Evolutionary conservation across 192 early-diverging fungal genomes (phyloP).

Genomic region (Geranomyces variabilis): DNA sequence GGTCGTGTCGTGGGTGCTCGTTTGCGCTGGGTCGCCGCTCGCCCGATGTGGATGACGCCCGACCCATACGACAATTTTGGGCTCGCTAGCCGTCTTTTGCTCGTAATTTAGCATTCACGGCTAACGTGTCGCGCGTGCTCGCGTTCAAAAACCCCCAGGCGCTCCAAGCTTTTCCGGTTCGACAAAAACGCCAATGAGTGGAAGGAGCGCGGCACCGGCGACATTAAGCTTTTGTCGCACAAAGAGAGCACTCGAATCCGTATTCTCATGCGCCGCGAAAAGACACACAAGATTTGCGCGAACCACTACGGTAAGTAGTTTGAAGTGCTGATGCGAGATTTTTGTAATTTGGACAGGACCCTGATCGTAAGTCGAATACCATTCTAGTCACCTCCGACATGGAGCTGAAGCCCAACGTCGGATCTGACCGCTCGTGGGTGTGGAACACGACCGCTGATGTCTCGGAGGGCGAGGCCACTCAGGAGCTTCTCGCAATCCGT

Average conservation of each 20-base stretch:
- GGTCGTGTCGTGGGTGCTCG: too few species aligned
- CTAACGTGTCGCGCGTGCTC: too few species aligned
- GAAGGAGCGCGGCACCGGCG: slow-evolving; percentile 99
- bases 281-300: slow-evolving; percentile 98
- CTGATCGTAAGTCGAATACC: too few species aligned
- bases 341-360: neutral
- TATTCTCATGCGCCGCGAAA: slow-evolving; percentile 98
- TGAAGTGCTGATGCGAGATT: neutral
- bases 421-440: slow-evolving; percentile 99
- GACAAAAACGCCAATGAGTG: slow-evolving; percentile 90
- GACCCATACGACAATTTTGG: too few species aligned
- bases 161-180: slow-evolving; percentile 97
- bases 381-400: slow-evolving; percentile 81
- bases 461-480: slow-evolving; percentile 83
- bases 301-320: slow-evolving; percentile 81
- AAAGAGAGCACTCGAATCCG: slow-evolving; percentile 87
- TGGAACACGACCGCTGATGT: slow-evolving; percentile 90
- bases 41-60: too few species aligned
- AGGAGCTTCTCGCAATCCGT: slow-evolving; percentile 91
- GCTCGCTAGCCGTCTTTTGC: too few species aligned
- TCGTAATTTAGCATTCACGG: too few species aligned
- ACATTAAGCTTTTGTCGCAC: slow-evolving; percentile 95
- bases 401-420: slow-evolving; percentile 91
- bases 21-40: too few species aligned
- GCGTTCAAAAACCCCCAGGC: slow-evolving; percentile 66